A percentile compares a stretch with the other conserved stretches of the same genome.
phyloP scores from a whole-genome alignment of 202 grass and related monocot species.

The Schoenoplectus tabernaemontani region DNA sequence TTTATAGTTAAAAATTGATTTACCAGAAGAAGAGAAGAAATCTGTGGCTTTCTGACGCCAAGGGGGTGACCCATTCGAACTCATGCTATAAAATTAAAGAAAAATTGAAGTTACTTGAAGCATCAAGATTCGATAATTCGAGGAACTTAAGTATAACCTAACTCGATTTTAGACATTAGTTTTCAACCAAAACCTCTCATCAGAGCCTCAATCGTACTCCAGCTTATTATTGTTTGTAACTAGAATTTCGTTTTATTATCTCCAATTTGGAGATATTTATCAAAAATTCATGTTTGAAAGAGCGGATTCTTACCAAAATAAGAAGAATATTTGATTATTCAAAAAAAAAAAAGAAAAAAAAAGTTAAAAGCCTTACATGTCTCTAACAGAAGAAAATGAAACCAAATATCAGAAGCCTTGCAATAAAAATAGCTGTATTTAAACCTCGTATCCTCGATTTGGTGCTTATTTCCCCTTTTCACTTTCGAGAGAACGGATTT shows the following conservation, averaged over 20 bases:
- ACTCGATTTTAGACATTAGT: background rate
- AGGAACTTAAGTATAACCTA: slow-evolving; percentile 1
- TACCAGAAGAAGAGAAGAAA: slow-evolving; percentile 81
- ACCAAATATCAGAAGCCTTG: background rate
- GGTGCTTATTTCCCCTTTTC: background rate
- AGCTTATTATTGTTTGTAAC: background rate
- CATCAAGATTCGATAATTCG: background rate
- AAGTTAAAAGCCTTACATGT: background rate
- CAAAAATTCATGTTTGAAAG: background rate
- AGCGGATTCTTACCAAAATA: background rate
- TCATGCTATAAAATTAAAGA: slow-evolving; percentile 25
- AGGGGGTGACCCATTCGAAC: slow-evolving; percentile 36
- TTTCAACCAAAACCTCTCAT: background rate
- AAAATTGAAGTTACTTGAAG: background rate
- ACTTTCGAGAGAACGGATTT: slow-evolving; percentile 2
- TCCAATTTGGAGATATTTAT: background rate
- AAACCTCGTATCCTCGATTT: background rate
- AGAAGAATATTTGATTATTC: background rate
- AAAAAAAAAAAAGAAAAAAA: background rate
- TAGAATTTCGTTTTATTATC: background rate
- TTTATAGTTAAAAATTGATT: background rate
- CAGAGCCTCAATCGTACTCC: background rate
- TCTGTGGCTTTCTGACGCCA: slow-evolving; percentile 62
- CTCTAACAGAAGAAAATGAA: background rate
- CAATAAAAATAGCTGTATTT: background rate